phyloP scores from a whole-genome alignment of 2,329 filamentous ascomycete genomes.

The Hypoxylon sp. region DNA sequence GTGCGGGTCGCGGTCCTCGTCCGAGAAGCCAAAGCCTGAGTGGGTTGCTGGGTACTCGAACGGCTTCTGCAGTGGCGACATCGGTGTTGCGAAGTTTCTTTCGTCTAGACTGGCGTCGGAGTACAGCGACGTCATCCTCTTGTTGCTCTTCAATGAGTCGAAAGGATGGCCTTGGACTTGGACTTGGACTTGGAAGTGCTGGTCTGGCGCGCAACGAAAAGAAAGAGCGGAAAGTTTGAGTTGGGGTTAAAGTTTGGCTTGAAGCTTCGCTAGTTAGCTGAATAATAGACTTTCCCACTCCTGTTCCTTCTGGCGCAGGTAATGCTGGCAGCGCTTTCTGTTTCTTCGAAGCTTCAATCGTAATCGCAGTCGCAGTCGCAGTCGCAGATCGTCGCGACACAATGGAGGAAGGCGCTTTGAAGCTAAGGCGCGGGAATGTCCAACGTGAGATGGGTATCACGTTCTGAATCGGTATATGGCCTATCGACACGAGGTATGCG shows the following conservation, averaged over 20 bases:
- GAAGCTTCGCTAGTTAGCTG: conserved; percentile 48
- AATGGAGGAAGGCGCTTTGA: conserved; percentile 37
- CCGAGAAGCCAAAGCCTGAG: conserved; percentile 60
- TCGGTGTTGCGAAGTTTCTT: conserved; percentile 63
- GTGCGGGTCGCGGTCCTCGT: conserved; percentile 57
- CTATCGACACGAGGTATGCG: conserved; percentile 61
- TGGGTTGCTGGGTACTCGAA: conserved; percentile 61
- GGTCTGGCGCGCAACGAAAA: conserved; percentile 49
- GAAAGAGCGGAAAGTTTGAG: conserved; percentile 51
- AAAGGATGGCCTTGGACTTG: conserved; percentile 24
- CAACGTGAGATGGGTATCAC: conserved; percentile 52
- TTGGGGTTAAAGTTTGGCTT: conserved; percentile 41
- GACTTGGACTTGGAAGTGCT: conserved; percentile 41
- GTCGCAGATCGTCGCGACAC: conserved; percentile 18
- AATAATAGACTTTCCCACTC: conserved; percentile 45
- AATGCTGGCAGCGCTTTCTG: conserved; percentile 38
- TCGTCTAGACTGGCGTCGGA: conserved; percentile 69
- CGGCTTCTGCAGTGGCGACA: conserved; percentile 57
- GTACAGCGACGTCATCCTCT: conserved; percentile 49
- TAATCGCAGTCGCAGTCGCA: too few relatives aligned
- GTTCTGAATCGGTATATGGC: conserved; percentile 55
- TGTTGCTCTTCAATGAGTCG: conserved; percentile 18
- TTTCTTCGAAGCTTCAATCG: conserved; percentile 24
- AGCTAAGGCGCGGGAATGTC: conserved; percentile 35
- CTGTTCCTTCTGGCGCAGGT: conserved; percentile 43